A percentile compares a stretch with the other conserved stretches of the same genome.
Conservation (phyloP, 768 basidiomycete species). For the Agrocybe praecox region DNA sequence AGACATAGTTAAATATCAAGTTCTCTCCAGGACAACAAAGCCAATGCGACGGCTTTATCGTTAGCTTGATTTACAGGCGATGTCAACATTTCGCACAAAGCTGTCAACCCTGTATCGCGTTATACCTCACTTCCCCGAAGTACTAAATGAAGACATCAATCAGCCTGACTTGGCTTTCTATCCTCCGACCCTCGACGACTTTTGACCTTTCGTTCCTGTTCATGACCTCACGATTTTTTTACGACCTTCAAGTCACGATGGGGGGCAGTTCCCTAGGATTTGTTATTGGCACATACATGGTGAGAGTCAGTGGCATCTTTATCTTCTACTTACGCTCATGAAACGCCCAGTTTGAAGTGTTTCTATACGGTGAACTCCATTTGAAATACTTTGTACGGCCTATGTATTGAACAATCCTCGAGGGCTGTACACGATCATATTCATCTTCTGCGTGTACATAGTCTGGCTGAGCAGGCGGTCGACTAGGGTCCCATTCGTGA, state of each 20-base stretch:
- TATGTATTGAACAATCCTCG: neutral
- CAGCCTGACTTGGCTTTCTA: neutral
- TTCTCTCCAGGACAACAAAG: neutral
- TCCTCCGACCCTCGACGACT: neutral
- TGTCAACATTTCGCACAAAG: neutral
- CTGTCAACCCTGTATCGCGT: neutral
- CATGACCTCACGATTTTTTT: slow-evolving; percentile 4
- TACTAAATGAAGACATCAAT: no score
- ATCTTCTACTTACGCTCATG: neutral
- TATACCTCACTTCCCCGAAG: neutral
- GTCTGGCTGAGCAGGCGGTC: slow-evolving; percentile 13
- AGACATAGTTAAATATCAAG: neutral
- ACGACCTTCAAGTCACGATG: neutral
- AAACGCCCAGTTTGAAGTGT: slow-evolving; percentile 15
- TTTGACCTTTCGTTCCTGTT: no score
- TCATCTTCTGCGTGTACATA: slow-evolving; percentile 14
- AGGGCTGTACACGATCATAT: slow-evolving; percentile 16
- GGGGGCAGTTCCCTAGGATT: slow-evolving; percentile 4
- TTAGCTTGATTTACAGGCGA: neutral
- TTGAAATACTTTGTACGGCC: neutral
- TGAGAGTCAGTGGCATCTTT: neutral
- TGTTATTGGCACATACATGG: slow-evolving; percentile 18
- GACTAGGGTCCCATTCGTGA: slow-evolving; percentile 11
- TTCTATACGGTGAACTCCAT: slow-evolving; percentile 17
- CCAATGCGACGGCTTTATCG: neutral